These are phyloP conservation scores for Cardamine chenopodiifolia DNA, from an alignment of 345 rosid species.

Conservation along the genomic window DNA sequence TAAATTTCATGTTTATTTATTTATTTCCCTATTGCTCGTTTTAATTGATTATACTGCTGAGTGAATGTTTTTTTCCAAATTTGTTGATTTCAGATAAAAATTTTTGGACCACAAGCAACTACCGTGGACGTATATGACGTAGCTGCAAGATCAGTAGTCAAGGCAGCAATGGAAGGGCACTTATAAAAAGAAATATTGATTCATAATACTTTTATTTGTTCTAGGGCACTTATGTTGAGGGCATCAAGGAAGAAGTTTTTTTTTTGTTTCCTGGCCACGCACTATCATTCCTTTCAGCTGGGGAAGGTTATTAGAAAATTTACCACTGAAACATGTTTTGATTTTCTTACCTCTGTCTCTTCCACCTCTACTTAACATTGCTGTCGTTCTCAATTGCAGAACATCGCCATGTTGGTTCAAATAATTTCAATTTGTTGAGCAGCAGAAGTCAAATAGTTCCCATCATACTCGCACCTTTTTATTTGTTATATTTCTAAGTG, in stretches of 20 bases:
- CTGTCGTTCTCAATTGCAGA: slow-evolving; percentile 55
- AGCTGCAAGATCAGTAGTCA: slow-evolving; percentile 88
- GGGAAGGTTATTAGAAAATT: slow-evolving; percentile 68
- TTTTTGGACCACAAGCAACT: slow-evolving; percentile 71
- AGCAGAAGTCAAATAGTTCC: slow-evolving; percentile 99
- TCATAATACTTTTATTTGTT: no score
- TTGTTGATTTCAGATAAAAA: slow-evolving; percentile 65
- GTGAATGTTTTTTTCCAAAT: no score
- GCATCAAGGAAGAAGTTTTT: slow-evolving; percentile 96
- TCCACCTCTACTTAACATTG: not conserved
- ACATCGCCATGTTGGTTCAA: slow-evolving; percentile 99
- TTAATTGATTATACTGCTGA: not conserved
- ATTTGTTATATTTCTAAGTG: no score
- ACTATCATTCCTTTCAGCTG: slow-evolving; percentile 96
- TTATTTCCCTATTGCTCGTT: not conserved
- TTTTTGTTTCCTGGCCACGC: slow-evolving; percentile 99
- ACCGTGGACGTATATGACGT: slow-evolving; percentile 82
- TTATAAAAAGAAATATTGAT: slow-evolving; percentile 13
- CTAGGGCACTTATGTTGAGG: slow-evolving; percentile 88
- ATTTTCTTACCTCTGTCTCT: not conserved
- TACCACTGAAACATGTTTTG: not conserved
- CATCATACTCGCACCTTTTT: no score
- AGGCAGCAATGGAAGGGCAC: slow-evolving; percentile 92
- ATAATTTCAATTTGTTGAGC: slow-evolving; percentile 91
- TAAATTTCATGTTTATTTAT: no score